Evolutionary conservation across 73 alveolate species (phyloP).

Genomic region (Paramecium primaurelia): DNA sequence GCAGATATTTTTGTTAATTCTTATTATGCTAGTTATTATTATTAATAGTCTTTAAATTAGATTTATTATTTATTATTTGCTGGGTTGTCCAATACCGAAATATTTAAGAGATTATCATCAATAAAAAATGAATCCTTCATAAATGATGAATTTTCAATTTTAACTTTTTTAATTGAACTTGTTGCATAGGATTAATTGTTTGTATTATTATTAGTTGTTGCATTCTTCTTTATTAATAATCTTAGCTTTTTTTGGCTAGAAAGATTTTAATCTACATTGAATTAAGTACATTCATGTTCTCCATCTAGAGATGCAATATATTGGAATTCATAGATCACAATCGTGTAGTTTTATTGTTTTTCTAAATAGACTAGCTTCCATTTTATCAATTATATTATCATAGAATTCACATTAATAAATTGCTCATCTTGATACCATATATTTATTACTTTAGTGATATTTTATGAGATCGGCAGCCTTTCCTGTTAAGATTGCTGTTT

Average conservation of each 20-base stretch:
- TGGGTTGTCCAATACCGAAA: background rate
- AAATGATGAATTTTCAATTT: background rate
- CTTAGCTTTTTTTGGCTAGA: background rate
- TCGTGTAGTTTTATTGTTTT: background rate
- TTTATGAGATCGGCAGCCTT: background rate
- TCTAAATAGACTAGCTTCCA: background rate
- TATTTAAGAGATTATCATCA: background rate
- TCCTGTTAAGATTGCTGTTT: background rate
- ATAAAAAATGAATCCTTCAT: background rate
- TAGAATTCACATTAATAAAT: background rate
- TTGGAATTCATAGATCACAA: background rate
- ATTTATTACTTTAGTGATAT: background rate
- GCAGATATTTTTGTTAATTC: background rate
- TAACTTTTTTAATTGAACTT: background rate
- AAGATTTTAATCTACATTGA: background rate
- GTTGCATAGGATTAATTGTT: background rate
- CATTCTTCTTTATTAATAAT: background rate
- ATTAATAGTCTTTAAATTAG: background rate
- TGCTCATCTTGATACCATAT: background rate
- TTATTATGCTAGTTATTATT: background rate
- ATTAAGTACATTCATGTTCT: background rate
- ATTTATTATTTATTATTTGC: background rate
- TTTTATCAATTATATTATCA: background rate
- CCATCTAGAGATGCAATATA: background rate
- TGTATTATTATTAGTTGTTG: background rate